Evolutionary conservation across 2,329 filamentous ascomycete species (phyloP).

Genomic region (Penicillium sp.): DNA sequence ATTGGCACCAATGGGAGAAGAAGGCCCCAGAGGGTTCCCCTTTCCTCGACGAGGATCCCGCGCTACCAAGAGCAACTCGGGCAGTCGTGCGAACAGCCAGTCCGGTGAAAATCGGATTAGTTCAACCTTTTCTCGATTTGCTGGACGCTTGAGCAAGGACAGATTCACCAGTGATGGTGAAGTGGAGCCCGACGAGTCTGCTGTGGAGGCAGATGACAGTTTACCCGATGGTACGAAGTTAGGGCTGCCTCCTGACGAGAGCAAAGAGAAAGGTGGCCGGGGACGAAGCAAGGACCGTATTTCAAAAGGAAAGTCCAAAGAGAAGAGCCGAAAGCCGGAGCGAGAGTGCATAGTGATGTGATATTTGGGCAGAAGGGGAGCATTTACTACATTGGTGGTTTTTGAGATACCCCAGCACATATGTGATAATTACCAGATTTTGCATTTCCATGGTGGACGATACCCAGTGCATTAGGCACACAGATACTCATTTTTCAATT

Average conservation of each 20-base stretch:
- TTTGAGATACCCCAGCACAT: slow-evolving; percentile 16
- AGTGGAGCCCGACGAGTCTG: slow-evolving; percentile 27
- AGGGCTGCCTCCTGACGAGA: slow-evolving; percentile 15
- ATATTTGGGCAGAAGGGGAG: not conserved
- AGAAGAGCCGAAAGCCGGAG: slow-evolving; percentile 40
- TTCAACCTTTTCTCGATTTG: slow-evolving; percentile 36
- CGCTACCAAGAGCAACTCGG: slow-evolving; percentile 31
- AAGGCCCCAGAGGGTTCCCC: slow-evolving; percentile 19
- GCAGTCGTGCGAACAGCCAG: slow-evolving; percentile 38
- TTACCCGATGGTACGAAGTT: slow-evolving; percentile 16
- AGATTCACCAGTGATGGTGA: slow-evolving; percentile 31
- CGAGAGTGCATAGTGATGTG: slow-evolving; percentile 39
- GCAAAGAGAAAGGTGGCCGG: slow-evolving; percentile 25
- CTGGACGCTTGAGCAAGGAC: slow-evolving; percentile 33
- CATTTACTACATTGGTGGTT: slow-evolving; percentile 1
- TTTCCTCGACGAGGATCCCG: slow-evolving; percentile 33
- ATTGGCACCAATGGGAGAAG: slow-evolving; percentile 28
- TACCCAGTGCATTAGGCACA: slow-evolving; percentile 16
- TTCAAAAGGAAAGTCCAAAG: slow-evolving; percentile 29
- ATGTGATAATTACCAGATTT: slow-evolving; percentile 5
- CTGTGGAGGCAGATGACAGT: slow-evolving; percentile 21
- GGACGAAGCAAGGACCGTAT: slow-evolving; percentile 22
- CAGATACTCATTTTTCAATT: slow-evolving; percentile 1
- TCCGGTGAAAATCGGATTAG: slow-evolving; percentile 37
- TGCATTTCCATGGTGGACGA: slow-evolving; percentile 14